phyloP scores from a whole-genome alignment of 306 rosid genomes.

The Lathyrus tuberosus region DNA sequence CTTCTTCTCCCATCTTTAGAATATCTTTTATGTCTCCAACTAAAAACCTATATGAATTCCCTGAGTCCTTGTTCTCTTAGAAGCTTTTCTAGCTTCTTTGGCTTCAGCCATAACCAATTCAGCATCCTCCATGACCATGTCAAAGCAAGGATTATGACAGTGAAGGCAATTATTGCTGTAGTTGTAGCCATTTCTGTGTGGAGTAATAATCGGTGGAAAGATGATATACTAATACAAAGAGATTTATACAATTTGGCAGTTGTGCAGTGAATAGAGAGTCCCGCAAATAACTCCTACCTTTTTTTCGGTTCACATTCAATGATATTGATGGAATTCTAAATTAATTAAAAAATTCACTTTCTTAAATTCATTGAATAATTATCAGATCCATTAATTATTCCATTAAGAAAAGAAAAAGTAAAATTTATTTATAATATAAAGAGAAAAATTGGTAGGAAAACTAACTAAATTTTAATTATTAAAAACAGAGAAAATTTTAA shows the following conservation, averaged over 20 bases:
- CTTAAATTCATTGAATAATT: too few relatives aligned
- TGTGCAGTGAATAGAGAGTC: too few relatives aligned
- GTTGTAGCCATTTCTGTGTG: neutral
- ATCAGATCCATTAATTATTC: too few relatives aligned
- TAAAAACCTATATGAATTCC: slow-evolving; percentile 48
- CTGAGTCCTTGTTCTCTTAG: slow-evolving; percentile 56
- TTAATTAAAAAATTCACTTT: too few relatives aligned
- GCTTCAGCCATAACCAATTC: slow-evolving; percentile 56
- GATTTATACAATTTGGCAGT: neutral
- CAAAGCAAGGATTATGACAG: neutral
- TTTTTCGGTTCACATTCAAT: too few relatives aligned
- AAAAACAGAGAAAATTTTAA: too few relatives aligned
- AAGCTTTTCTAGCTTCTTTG: slow-evolving; percentile 50
- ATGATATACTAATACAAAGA: neutral
- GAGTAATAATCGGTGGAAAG: neutral
- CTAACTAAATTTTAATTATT: too few relatives aligned
- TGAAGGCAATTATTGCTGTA: neutral
- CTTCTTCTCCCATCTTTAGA: slow-evolving; percentile 15
- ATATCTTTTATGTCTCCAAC: slow-evolving; percentile 13
- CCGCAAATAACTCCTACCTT: too few relatives aligned
- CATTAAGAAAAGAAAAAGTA: too few relatives aligned
- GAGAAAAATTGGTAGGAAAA: too few relatives aligned
- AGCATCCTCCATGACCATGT: slow-evolving; percentile 46
- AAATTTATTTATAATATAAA: too few relatives aligned
- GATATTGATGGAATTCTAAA: too few relatives aligned